A percentile compares a stretch with the other conserved stretches of the same genome.
These are phyloP conservation scores for Rubus parviflorus DNA, from an alignment of 306 rosid genomes.

Conservation along the genomic window DNA sequence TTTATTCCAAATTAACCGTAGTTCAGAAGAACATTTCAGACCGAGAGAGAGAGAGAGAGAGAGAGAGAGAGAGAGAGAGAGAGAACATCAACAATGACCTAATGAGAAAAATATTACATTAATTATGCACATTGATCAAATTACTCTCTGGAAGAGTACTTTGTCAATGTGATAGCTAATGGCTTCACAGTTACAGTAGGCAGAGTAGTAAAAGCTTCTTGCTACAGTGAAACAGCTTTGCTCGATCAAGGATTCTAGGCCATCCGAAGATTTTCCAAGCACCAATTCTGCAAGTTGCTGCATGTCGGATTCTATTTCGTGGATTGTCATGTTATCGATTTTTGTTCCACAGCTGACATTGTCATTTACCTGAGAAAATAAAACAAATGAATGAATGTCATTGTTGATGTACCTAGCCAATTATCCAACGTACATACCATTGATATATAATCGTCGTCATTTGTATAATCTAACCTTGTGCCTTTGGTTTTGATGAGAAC, in stretches of 20 bases:
- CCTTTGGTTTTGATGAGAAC: slow-evolving; percentile 42
- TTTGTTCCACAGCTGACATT: slow-evolving; percentile 21
- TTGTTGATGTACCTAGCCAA: background rate
- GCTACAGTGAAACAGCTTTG: slow-evolving; percentile 65
- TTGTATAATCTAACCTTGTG: slow-evolving; percentile 50
- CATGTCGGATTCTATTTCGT: slow-evolving; percentile 66
- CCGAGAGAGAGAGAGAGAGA: too few relatives aligned
- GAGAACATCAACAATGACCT: too few relatives aligned
- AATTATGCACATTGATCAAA: slow-evolving; percentile 28
- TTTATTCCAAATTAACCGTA: too few relatives aligned
- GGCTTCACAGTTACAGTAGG: slow-evolving; percentile 60
- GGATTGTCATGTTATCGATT: slow-evolving; percentile 3
- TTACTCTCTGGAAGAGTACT: slow-evolving; percentile 78
- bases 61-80: too few relatives aligned
- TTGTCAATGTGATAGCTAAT: slow-evolving; percentile 63
- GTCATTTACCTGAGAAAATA: slow-evolving; percentile 36
- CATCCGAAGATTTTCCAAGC: slow-evolving; percentile 44
- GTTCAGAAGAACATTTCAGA: too few relatives aligned
- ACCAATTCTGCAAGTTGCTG: slow-evolving; percentile 66
- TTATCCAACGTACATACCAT: background rate
- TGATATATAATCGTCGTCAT: background rate
- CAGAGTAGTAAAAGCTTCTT: slow-evolving; percentile 65
- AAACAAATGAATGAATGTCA: background rate
- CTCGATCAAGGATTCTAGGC: slow-evolving; percentile 53
- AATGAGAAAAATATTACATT: background rate